phyloP scores from a whole-genome alignment of 306 rosid species.

The Sechiopsis laciniata region DNA sequence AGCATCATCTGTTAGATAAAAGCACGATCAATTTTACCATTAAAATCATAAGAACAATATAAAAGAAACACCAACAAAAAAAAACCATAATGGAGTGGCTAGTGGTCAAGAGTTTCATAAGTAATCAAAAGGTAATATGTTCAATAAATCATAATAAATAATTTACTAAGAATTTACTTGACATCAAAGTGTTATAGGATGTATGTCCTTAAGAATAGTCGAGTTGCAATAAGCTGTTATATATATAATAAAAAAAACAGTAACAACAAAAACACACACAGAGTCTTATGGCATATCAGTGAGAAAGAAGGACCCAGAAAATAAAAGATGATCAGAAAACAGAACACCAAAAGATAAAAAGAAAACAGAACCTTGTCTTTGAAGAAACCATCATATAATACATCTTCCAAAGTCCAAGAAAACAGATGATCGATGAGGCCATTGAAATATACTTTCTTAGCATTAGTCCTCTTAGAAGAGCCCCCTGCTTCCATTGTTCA shows the following conservation, averaged over 20 bases:
- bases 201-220: too few species aligned
- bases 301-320: background rate
- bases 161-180: too few species aligned
- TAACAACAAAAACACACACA: too few species aligned
- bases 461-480: background rate
- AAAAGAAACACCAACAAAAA: background rate
- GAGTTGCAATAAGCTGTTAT: too few species aligned
- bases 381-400: constrained; percentile 35
- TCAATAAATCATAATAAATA: too few species aligned
- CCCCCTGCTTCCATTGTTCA: constrained; percentile 14
- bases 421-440: constrained; percentile 27
- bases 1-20: background rate
- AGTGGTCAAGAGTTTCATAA: too few species aligned
- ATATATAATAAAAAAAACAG: too few species aligned
- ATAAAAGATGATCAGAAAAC: background rate
- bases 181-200: too few species aligned
- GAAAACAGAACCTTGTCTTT: constrained; percentile 28
- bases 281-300: background rate
- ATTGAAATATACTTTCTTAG: constrained; percentile 15
- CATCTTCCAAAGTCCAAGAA: constrained; percentile 48
- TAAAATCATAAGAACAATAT: background rate
- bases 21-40: background rate
- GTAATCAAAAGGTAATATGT: too few species aligned
- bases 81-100: too few species aligned
- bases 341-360: constrained; percentile 1